phyloP scores from a whole-genome alignment of 2,329 filamentous ascomycete genomes.

The Huntiella abstrusa region DNA sequence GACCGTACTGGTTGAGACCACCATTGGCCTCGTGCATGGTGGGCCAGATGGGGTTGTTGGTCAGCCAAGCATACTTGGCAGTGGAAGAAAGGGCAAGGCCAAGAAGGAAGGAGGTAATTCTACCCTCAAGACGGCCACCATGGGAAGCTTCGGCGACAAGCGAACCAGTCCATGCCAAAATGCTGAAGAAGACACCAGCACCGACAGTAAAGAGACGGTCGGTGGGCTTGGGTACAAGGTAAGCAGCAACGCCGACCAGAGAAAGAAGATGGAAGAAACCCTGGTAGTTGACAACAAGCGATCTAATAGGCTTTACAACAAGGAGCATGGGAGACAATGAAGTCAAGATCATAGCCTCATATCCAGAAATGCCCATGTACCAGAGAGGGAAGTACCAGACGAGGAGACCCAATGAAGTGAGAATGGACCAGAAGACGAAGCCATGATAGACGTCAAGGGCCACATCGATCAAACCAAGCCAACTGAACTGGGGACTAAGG shows the following conservation, averaged over 20 bases:
- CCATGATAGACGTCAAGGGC: slow-evolving; percentile 82
- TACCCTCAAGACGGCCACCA: slow-evolving; percentile 57
- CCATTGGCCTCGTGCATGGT: slow-evolving; percentile 80
- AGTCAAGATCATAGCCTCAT: slow-evolving; percentile 73
- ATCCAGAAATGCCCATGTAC: slow-evolving; percentile 98
- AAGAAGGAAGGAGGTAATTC: slow-evolving; percentile 60
- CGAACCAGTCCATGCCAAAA: slow-evolving; percentile 67
- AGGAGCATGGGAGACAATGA: slow-evolving; percentile 69
- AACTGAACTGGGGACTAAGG: slow-evolving; percentile 53
- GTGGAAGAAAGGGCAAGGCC: slow-evolving; percentile 73
- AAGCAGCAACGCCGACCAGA: slow-evolving; percentile 61
- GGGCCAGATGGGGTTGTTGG: slow-evolving; percentile 95
- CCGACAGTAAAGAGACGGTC: slow-evolving; percentile 63
- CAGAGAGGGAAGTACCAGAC: slow-evolving; percentile 98
- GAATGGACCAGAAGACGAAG: slow-evolving; percentile 90
- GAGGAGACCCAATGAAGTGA: slow-evolving; percentile 72
- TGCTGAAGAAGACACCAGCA: slow-evolving; percentile 63
- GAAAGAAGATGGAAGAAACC: slow-evolving; percentile 58
- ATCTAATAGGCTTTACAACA: slow-evolving; percentile 48
- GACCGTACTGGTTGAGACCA: slow-evolving; percentile 74
- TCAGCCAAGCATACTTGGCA: slow-evolving; percentile 81
- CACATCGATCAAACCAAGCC: slow-evolving; percentile 58
- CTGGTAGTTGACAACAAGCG: slow-evolving; percentile 47
- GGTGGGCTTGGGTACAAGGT: slow-evolving; percentile 52
- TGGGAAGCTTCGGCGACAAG: slow-evolving; percentile 63